Evolutionary conservation across 164 flowering plant genomes (phyloP).

Genomic region (Protea cynaroides): DNA sequence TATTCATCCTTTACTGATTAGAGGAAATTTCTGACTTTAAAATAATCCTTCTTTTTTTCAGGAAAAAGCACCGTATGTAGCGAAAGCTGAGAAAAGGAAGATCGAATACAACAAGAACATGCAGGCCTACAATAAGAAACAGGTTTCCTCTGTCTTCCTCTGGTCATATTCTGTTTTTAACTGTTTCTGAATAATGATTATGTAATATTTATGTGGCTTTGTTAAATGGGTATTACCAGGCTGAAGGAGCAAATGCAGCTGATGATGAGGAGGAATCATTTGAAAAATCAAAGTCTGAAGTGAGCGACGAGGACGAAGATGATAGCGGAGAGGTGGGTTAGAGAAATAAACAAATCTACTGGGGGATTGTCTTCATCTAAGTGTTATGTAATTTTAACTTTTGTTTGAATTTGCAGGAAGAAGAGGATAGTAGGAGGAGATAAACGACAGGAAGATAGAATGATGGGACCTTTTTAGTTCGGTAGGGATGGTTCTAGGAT

Average conservation of each 20-base stretch:
- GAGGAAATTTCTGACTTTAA: neutral
- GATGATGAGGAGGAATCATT: conserved; percentile 36
- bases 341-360: neutral
- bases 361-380: no score
- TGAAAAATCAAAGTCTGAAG: conserved; percentile 51
- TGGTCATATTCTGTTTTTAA: neutral
- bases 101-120: conserved; percentile 46
- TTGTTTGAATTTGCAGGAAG: neutral
- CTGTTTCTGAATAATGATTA: neutral
- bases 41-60: conserved; percentile 3
- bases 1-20: neutral
- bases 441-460: neutral
- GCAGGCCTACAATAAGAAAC: conserved; percentile 51
- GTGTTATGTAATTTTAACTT: no score
- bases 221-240: conserved; percentile 11
- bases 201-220: neutral
- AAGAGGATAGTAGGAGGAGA: neutral
- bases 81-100: conserved; percentile 58
- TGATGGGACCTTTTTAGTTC: no score
- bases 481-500: no score
- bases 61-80: conserved; percentile 68
- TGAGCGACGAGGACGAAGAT: conserved; percentile 38
- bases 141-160: conserved; percentile 15
- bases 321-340: conserved; percentile 39
- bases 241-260: conserved; percentile 23